A percentile compares a stretch with the other conserved stretches of the same genome.
Evolutionary conservation across 2,329 filamentous ascomycete species (phyloP).

Genomic region (Fusarium irregulare): DNA sequence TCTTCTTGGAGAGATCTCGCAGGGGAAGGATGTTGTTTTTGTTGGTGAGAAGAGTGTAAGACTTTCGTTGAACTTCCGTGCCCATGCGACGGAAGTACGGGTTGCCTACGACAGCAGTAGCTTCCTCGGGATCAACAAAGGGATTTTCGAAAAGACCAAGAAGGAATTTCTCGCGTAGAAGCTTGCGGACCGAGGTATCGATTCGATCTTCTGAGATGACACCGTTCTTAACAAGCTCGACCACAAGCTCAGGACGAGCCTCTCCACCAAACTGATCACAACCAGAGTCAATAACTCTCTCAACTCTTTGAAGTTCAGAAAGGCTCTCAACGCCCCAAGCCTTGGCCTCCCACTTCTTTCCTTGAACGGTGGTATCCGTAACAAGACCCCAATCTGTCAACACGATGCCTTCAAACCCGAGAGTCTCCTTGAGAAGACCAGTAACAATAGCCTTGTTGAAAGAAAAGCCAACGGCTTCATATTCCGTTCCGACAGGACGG

Average conservation of each 20-base stretch:
- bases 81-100: constrained; percentile 51
- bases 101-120: constrained; percentile 55
- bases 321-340: constrained; percentile 62
- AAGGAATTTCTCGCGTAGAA: constrained; percentile 62
- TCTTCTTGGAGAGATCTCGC: not conserved
- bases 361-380: constrained; percentile 46
- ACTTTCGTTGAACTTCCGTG: constrained; percentile 35
- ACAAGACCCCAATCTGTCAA: constrained; percentile 63
- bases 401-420: constrained; percentile 63
- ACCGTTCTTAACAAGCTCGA: constrained; percentile 56
- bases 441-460: constrained; percentile 64
- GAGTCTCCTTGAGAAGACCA: constrained; percentile 56
- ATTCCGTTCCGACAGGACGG: constrained; percentile 57
- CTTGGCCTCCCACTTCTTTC: constrained; percentile 46
- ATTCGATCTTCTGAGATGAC: constrained; percentile 53
- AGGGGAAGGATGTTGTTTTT: constrained; percentile 38
- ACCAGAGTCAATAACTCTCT: constrained; percentile 60
- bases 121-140: constrained; percentile 58
- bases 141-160: constrained; percentile 63
- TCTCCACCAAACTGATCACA: constrained; percentile 65
- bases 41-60: constrained; percentile 42
- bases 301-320: constrained; percentile 54
- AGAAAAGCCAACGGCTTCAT: constrained; percentile 59
- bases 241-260: constrained; percentile 58
- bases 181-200: constrained; percentile 56